phyloP scores from a whole-genome alignment of 257 asterid genomes.

The Solanum dulcamara region DNA sequence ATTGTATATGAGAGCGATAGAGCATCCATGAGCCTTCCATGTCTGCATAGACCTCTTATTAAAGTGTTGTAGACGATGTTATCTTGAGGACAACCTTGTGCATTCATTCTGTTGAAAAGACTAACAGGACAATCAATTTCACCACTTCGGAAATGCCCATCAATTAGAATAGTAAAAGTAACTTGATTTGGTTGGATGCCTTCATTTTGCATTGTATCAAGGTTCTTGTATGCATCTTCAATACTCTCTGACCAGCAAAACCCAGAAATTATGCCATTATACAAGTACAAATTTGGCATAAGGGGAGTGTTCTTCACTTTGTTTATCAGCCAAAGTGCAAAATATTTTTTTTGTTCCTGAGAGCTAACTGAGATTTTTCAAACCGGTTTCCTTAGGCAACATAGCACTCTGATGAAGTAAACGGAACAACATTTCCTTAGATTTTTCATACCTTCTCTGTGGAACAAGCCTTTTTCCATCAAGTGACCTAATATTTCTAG shows the following conservation, averaged over 20 bases:
- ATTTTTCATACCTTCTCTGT: constrained; percentile 11
- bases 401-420: constrained; percentile 19
- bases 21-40: constrained; percentile 38
- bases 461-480: constrained; percentile 19
- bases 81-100: constrained; percentile 30
- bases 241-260: constrained; percentile 32
- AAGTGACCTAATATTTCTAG: constrained; percentile 25
- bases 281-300: constrained; percentile 36
- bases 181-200: constrained; percentile 52
- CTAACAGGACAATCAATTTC: constrained; percentile 31
- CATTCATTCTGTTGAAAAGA: constrained; percentile 45
- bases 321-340: constrained; percentile 22
- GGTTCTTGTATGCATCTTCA: constrained; percentile 39
- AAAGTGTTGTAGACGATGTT: constrained; percentile 30
- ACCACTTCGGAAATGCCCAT: constrained; percentile 34
- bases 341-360: constrained; percentile 18
- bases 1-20: constrained; percentile 29
- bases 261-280: constrained; percentile 34
- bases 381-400: constrained; percentile 2
- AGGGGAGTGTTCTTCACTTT: constrained; percentile 1
- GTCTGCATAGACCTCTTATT: constrained; percentile 37
- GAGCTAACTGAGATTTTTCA: constrained; percentile 17
- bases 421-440: constrained; percentile 28
- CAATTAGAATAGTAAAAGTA: constrained; percentile 47
- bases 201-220: constrained; percentile 26